These are phyloP conservation scores for Cylindrotheca fusiformis DNA, from an alignment of 108 stramenopile genomes.

Conservation along the genomic window DNA sequence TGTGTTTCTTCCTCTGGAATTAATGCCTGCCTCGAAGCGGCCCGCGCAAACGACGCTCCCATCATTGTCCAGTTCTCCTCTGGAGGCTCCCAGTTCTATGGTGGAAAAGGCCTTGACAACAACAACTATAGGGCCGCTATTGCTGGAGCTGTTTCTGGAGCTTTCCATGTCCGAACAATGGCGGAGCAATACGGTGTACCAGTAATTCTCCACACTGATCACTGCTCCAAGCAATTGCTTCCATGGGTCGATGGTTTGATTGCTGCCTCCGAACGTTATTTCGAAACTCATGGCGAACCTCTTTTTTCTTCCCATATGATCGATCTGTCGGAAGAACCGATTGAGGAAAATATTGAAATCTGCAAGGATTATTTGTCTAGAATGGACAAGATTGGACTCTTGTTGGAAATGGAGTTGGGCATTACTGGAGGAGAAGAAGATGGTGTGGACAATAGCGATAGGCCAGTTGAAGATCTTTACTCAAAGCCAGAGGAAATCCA, in stretches of 20 bases:
- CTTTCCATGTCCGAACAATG: slow-evolving; percentile 92
- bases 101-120: slow-evolving; percentile 88
- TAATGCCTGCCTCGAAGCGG: slow-evolving; percentile 92
- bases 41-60: slow-evolving; percentile 83
- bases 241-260: slow-evolving; percentile 94
- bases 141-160: slow-evolving; percentile 88
- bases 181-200: slow-evolving; percentile 94
- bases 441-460: slow-evolving; percentile 89
- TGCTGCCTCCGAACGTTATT: slow-evolving; percentile 72
- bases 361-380: slow-evolving; percentile 80
- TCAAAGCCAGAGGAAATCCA: slow-evolving; percentile 91
- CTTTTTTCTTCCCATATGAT: slow-evolving; percentile 95
- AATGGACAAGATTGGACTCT: slow-evolving; percentile 80
- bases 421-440: slow-evolving; percentile 96
- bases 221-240: slow-evolving; percentile 87
- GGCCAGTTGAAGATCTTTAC: slow-evolving; percentile 83
- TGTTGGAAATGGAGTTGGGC: slow-evolving; percentile 94
- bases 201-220: slow-evolving; percentile 94
- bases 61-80: slow-evolving; percentile 91
- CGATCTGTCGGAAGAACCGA: slow-evolving; percentile 91
- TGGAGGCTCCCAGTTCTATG: slow-evolving; percentile 90
- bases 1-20: slow-evolving; percentile 87
- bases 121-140: slow-evolving; percentile 76
- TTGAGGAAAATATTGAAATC: slow-evolving; percentile 91
- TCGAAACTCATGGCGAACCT: slow-evolving; percentile 83